Percentiles rank a stretch among this genome's conserved stretches.
Evolutionary conservation across 257 asterid genomes (phyloP).

Genomic region (Handroanthus guayacan): DNA sequence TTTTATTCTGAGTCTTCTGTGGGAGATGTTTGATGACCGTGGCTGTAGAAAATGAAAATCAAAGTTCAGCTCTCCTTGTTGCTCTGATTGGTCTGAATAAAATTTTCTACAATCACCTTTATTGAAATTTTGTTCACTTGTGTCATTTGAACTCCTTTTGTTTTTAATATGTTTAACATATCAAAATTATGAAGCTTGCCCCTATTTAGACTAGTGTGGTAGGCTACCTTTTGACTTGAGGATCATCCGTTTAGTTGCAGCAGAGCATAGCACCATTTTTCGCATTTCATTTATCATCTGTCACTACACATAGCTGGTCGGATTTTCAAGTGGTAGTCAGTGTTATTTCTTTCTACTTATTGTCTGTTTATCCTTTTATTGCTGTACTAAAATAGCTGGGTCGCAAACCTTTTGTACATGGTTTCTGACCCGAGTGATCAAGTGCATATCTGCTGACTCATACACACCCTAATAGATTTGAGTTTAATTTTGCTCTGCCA

Average conservation of each 20-base stretch:
- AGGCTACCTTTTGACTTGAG: too few species aligned
- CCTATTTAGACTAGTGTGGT: too few species aligned
- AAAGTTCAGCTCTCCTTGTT: too few species aligned
- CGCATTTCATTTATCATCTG: constrained; percentile 10
- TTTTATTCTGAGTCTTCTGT: background rate
- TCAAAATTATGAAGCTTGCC: too few species aligned
- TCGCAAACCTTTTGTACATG: constrained; percentile 22
- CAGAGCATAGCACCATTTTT: constrained; percentile 6
- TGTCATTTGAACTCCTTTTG: too few species aligned
- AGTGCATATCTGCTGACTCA: constrained; percentile 28
- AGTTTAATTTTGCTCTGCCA: constrained; percentile 43
- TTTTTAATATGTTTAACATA: too few species aligned
- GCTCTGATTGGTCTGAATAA: too few species aligned
- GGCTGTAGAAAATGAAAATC: too few species aligned
- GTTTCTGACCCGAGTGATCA: constrained; percentile 2
- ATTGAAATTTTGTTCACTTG: too few species aligned
- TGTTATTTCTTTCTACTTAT: constrained; percentile 24
- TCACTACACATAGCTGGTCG: constrained; percentile 10
- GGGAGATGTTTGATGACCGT: too few species aligned
- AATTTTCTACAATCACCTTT: too few species aligned
- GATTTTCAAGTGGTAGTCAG: background rate
- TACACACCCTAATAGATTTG: constrained; percentile 28
- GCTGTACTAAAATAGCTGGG: background rate
- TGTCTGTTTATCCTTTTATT: background rate
- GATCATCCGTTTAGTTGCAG: too few species aligned